Conservation (phyloP, 1,139 yeast species). For the Yamadazyma conglobata region DNA sequence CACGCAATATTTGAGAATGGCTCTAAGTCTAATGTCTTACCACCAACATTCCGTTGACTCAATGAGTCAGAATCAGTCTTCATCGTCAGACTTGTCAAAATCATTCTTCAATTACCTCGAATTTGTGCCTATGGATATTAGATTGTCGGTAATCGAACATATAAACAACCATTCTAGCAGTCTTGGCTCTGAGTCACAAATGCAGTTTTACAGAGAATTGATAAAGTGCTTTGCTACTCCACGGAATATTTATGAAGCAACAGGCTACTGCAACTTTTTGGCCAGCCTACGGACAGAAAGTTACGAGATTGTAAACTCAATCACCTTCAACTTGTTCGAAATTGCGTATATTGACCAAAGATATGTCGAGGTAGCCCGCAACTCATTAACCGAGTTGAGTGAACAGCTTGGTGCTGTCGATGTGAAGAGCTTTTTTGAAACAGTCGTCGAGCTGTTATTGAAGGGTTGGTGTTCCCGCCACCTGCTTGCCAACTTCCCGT, state of each 20-base stretch:
- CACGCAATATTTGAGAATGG: constrained; percentile 8
- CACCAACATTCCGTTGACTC: neutral
- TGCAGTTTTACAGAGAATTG: constrained; percentile 28
- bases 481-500: constrained; percentile 37
- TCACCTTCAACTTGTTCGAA: constrained; percentile 42
- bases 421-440: constrained; percentile 25
- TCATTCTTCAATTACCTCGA: constrained; percentile 20
- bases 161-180: constrained; percentile 5
- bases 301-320: constrained; percentile 24
- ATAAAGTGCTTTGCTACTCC: constrained; percentile 22
- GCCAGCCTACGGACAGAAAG: constrained; percentile 27
- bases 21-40: constrained; percentile 2
- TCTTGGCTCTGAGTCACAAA: constrained; percentile 15
- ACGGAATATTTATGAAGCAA: constrained; percentile 4
- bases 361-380: constrained; percentile 19
- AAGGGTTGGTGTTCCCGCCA: constrained; percentile 42
- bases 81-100: constrained; percentile 8
- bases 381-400: constrained; percentile 23
- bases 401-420: constrained; percentile 10
- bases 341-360: constrained; percentile 24
- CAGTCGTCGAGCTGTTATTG: constrained; percentile 29
- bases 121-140: constrained; percentile 14
- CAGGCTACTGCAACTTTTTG: constrained; percentile 38
- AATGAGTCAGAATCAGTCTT: neutral
- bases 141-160: constrained; percentile 9